phyloP scores from a whole-genome alignment of 176 grass and related monocot species.

The Puccinellia tenuiflora region DNA sequence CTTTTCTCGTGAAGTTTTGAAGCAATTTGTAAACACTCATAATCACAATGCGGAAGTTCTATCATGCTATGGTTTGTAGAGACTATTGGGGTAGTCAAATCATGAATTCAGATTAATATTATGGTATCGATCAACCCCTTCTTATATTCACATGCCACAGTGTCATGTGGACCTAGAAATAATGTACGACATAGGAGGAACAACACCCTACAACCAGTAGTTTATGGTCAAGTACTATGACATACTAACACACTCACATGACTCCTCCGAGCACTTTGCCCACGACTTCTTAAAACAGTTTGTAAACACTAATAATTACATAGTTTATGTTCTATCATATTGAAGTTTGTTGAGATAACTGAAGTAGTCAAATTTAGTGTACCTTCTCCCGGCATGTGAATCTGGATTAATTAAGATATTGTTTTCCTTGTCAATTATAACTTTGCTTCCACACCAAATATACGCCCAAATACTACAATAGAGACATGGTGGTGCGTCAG shows the following conservation, averaged over 20 bases:
- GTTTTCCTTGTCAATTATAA: too few relatives aligned
- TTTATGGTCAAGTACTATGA: neutral
- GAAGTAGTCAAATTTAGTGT: neutral
- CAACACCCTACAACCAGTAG: neutral
- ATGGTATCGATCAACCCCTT: too few relatives aligned
- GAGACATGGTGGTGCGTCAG: too few relatives aligned
- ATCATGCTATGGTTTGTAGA: neutral
- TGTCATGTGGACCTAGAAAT: too few relatives aligned
- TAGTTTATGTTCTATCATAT: neutral
- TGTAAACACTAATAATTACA: neutral
- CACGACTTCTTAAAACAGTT: neutral
- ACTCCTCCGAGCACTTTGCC: neutral
- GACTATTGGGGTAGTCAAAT: too few relatives aligned
- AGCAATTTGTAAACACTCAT: neutral
- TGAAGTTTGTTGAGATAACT: neutral
- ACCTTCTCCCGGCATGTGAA: neutral
- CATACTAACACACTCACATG: neutral
- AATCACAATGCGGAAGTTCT: too few relatives aligned
- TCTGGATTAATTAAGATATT: too few relatives aligned
- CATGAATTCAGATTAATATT: too few relatives aligned
- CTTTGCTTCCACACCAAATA: too few relatives aligned
- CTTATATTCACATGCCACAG: too few relatives aligned
- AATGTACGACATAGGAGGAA: too few relatives aligned
- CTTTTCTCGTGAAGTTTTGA: neutral
- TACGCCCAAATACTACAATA: too few relatives aligned